Base-by-base conservation (phyloP, 352 stramenopile genomes). In the Pythium monospermum region DNA sequence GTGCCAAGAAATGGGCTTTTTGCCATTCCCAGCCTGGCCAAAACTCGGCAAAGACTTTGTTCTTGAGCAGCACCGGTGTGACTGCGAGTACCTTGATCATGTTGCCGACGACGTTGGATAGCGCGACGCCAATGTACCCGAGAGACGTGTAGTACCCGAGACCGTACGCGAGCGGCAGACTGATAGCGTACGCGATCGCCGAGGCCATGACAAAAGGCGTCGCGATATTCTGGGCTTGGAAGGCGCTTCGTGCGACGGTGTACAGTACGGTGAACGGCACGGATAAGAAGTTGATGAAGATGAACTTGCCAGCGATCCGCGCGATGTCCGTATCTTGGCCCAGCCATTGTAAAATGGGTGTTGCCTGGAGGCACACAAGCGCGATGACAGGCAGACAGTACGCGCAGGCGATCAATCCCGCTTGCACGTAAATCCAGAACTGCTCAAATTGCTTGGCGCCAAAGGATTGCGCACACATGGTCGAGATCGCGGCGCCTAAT, bases 181-280 rank as follows among this genome's bases (percentile, higher is more conserved):
- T 59, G 2, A 70, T 37, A 13, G 57, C 12, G 23, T 58, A 59
- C 1, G 55, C 43, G 1, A 74, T 16, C 12, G 66, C 13, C 8
- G 61, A 71, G 11, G 53, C 53, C 4, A 61, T 19, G 1, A 71
- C 56, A 21, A 79, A 63, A 16, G 73, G 70, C 26, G 26, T 39
- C 6, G 61, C 62, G 13, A 81, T 57, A 39, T 76, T 71, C 32
- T 84, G 73, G 2, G 70, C 70, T 19, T 79, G 73, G 2, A 84
- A 59, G 2, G 57, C 56, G 41, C 70, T 79, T 18, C 68, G 64
- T 11, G 65, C 38, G 19, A 75, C 47, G 15, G 60, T 54, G 43
- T 63, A 77, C 6, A 69, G 8, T 15, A 75, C 49, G 3, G 44
- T 30, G 18, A 73, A 58, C 6, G 71, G 68, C 3, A 75, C 31